Percentiles rank a stretch among this genome's conserved stretches.
Evolutionary conservation across 2,329 filamentous ascomycete species (phyloP).

Genomic region (Cladophialophora bantiana): DNA sequence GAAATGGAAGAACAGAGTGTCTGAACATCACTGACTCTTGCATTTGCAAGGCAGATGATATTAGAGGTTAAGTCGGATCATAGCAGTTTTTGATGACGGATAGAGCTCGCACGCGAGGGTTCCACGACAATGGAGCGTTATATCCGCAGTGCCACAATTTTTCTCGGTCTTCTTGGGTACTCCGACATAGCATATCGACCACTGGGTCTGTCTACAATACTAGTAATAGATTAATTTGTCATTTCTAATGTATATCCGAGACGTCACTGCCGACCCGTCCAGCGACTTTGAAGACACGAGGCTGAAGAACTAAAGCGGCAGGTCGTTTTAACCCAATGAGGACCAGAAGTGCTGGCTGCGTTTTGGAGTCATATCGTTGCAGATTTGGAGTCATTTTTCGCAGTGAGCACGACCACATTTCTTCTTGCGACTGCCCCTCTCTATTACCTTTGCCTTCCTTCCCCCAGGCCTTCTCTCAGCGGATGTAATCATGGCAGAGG

Average conservation of each 20-base stretch:
- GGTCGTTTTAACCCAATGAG: background rate
- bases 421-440: background rate
- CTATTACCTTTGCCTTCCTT: background rate
- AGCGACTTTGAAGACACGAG: background rate
- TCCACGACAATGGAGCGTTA: too few species aligned
- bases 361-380: slow-evolving; percentile 18
- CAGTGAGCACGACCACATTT: background rate
- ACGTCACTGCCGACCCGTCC: background rate
- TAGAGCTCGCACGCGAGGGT: too few species aligned
- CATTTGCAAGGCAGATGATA: background rate
- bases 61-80: too few species aligned
- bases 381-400: slow-evolving; percentile 27
- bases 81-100: too few species aligned
- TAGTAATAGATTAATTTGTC: background rate
- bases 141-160: too few species aligned
- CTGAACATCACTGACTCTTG: background rate
- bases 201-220: background rate
- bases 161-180: background rate
- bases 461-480: background rate
- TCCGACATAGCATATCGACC: background rate
- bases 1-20: slow-evolving; percentile 2
- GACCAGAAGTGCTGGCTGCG: slow-evolving; percentile 4
- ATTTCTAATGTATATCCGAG: background rate
- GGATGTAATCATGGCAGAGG: slow-evolving; percentile 39
- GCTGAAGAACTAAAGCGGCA: background rate